Evolutionary conservation across 768 basidiomycete genomes (phyloP).

Genomic region (Leccinum fibrillosum): DNA sequence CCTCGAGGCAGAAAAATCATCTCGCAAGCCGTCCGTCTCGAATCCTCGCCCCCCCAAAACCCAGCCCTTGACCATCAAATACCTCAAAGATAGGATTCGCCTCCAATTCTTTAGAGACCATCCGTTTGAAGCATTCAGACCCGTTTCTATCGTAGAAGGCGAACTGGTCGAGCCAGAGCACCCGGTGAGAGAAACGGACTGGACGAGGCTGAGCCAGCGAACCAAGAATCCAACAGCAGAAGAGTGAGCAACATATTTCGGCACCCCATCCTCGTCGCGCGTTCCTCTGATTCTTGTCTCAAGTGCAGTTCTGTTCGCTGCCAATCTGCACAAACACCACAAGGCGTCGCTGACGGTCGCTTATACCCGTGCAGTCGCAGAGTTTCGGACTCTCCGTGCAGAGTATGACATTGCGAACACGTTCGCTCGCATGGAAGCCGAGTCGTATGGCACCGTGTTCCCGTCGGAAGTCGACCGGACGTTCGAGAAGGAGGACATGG

Average conservation of each 20-base stretch:
- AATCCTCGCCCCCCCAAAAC: constrained; percentile 37
- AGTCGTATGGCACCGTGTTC: constrained; percentile 67
- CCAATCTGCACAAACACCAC: constrained; percentile 72
- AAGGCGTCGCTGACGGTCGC: constrained; percentile 66
- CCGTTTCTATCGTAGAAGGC: constrained; percentile 72
- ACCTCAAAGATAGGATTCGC: constrained; percentile 82
- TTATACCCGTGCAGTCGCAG: constrained; percentile 73
- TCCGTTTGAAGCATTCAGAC: constrained; percentile 91
- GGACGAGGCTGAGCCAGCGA: constrained; percentile 80
- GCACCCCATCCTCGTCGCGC: background rate
- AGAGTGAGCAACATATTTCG: constrained; percentile 59
- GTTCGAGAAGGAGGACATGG: constrained; percentile 59
- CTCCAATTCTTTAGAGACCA: constrained; percentile 94
- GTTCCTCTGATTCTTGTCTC: constrained; percentile 10
- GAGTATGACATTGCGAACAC: constrained; percentile 75
- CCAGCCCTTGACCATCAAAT: constrained; percentile 60
- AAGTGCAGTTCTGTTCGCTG: constrained; percentile 79
- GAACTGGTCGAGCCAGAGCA: constrained; percentile 54
- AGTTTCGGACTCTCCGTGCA: constrained; percentile 86
- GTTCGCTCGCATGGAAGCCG: constrained; percentile 79
- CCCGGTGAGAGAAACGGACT: constrained; percentile 54
- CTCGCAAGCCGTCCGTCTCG: constrained; percentile 22
- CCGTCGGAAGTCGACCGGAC: constrained; percentile 58
- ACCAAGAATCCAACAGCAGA: constrained; percentile 82
- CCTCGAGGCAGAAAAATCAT: constrained; percentile 39